Evolutionary conservation across 2,329 filamentous ascomycete species (phyloP).

Genomic region (Fusarium avenaceum): DNA sequence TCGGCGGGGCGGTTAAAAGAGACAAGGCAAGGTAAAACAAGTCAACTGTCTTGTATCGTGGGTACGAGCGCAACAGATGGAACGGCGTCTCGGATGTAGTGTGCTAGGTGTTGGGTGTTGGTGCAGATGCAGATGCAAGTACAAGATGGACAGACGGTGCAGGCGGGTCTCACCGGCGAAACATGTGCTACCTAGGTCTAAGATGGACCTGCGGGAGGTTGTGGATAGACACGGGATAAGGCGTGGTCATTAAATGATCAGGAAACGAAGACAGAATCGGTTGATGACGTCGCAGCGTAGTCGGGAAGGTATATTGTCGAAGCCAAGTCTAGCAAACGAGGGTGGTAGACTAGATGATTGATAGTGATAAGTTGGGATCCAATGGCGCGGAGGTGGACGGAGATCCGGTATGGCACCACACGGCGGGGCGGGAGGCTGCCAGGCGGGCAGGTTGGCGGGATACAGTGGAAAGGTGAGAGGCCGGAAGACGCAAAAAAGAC

Average conservation of each 20-base stretch:
- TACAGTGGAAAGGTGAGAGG: constrained; percentile 21
- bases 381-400: constrained; percentile 41
- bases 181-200: constrained; percentile 49
- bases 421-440: constrained; percentile 37
- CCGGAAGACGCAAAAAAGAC: constrained; percentile 17
- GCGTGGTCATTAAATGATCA: constrained; percentile 44
- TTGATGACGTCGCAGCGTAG: constrained; percentile 26
- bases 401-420: constrained; percentile 40
- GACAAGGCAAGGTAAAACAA: constrained; percentile 14
- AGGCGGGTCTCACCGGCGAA: constrained; percentile 50
- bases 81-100: constrained; percentile 39
- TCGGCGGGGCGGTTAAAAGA: constrained; percentile 18
- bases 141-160: constrained; percentile 39
- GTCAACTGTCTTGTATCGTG: constrained; percentile 27
- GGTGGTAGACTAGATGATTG: constrained; percentile 10
- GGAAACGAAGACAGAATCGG: constrained; percentile 13
- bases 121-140: constrained; percentile 38
- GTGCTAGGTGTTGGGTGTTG: constrained; percentile 8
- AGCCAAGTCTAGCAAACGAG: constrained; percentile 28
- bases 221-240: constrained; percentile 15
- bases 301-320: constrained; percentile 26
- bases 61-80: constrained; percentile 37
- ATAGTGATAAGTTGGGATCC: constrained; percentile 25
- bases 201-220: constrained; percentile 33
- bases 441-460: constrained; percentile 26